phyloP scores from a whole-genome alignment of 2,329 filamentous ascomycete species.

The Lojkania enalia region DNA sequence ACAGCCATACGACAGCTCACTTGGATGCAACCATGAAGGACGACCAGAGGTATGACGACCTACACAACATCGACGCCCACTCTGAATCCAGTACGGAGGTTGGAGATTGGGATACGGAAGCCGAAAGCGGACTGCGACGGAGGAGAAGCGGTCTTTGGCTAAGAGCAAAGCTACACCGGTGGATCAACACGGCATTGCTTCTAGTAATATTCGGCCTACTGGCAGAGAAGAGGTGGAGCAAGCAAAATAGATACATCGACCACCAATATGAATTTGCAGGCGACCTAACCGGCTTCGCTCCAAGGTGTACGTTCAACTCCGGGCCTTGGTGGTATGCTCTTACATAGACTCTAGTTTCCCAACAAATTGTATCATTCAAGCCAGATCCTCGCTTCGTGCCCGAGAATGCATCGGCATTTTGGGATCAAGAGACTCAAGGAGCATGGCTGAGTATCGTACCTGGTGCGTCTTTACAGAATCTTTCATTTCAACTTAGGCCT shows the following conservation, averaged over 20 bases:
- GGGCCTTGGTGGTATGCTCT: not conserved
- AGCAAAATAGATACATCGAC: conserved; percentile 4
- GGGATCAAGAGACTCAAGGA: conserved; percentile 31
- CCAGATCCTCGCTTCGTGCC: conserved; percentile 31
- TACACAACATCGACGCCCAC: conserved; percentile 23
- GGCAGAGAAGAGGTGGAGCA: conserved; percentile 28
- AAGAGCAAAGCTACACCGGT: conserved; percentile 23
- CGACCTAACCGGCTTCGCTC: conserved; percentile 39
- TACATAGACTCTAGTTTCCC: conserved; percentile 24
- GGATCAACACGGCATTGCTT: conserved; percentile 35
- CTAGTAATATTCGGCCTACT: conserved; percentile 34
- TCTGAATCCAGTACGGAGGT: conserved; percentile 36
- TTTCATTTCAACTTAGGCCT: not conserved
- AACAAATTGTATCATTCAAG: conserved; percentile 34
- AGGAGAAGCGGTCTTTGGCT: conserved; percentile 18
- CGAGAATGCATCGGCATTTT: conserved; percentile 34
- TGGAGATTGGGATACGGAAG: conserved; percentile 26
- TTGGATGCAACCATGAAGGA: conserved; percentile 18
- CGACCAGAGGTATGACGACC: conserved; percentile 28
- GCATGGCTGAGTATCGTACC: conserved; percentile 40
- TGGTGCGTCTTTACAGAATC: conserved; percentile 22
- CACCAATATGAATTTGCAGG: conserved; percentile 30
- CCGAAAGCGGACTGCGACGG: conserved; percentile 10
- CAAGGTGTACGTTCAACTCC: conserved; percentile 23
- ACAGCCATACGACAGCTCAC: not conserved